Evolutionary conservation across 2,329 filamentous ascomycete genomes (phyloP), one percentile per base, ranked within the genome.

Genomic region (Stemphylium beticola): DNA sequence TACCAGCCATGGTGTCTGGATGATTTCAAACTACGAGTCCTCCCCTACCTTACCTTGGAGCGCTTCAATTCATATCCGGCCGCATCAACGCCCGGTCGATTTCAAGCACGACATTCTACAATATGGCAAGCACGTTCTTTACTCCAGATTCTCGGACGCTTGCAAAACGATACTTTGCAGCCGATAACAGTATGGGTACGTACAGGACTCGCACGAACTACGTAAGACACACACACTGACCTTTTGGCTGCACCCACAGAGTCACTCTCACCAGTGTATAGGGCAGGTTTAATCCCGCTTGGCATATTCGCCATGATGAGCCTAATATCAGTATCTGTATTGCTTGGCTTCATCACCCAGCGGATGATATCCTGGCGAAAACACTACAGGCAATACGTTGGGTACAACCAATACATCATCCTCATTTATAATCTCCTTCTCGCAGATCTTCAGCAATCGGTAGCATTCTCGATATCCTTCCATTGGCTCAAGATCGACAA

Each of bases 391-490:
- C 72, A 78, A 57, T 80, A 81, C 54, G 80, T 83, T 48, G 80
- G 81, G 55, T 80, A 82, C 68, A 83, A 83, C 59, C 81, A 83
- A 69, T 83, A 81, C 49, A 72, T 83, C n/a, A 67, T 83, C 34
- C 75, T 83, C 20, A 82, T 83, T 45, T 83, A 81, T 67, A 83
- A 83, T 52, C 74, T 84, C 12, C 69, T 83, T 2, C 57, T 84
- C 36, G 81, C 81, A 5, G 81, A 83, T 71, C 73, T 83, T n/a
- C 79, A 80, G 59, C 81, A 83, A 65, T 77, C 81, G 0, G 68
- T 82, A 17, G 80, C 79, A 0, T 83, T 83, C 57, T 64, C 80
- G 3, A 74, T 83, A 46, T 81, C 78, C 31, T 61, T 81, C 36
- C 75, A 80, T 57, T 84, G 80, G 79, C 72, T 82, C 9, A 59